These are phyloP conservation scores for Tolypocladium pustulatum DNA, from an alignment of 2,329 filamentous ascomycete species.

Conservation along the genomic window DNA sequence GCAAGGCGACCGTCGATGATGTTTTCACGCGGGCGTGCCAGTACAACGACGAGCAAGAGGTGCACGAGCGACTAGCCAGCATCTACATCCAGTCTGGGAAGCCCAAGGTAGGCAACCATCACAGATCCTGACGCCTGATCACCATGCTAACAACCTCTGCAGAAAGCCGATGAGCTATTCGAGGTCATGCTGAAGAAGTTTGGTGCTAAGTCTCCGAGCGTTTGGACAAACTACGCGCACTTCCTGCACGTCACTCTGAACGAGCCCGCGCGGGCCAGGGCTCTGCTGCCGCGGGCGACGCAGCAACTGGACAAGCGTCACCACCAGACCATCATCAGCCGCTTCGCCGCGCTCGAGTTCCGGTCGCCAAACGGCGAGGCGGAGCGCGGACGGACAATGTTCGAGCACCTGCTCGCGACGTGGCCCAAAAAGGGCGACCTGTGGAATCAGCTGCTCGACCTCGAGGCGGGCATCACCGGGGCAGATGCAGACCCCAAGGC, in stretches of 20 bases:
- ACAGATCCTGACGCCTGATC: not conserved
- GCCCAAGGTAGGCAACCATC: conserved; percentile 51
- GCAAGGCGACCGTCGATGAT: conserved; percentile 69
- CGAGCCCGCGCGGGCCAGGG: conserved; percentile 63
- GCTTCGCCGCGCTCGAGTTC: conserved; percentile 90
- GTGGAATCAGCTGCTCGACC: conserved; percentile 84
- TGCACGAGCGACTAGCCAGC: conserved; percentile 80
- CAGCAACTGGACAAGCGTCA: conserved; percentile 66
- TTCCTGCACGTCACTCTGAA: conserved; percentile 72
- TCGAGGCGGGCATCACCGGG: conserved; percentile 58
- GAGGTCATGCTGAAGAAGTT: conserved; percentile 82
- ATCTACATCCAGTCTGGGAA: conserved; percentile 93
- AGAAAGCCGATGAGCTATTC: conserved; percentile 86
- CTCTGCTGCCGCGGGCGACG: conserved; percentile 70
- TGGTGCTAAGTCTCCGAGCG: conserved; percentile 64
- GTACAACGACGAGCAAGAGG: conserved; percentile 84
- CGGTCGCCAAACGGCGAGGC: conserved; percentile 69
- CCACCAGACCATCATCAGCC: conserved; percentile 61
- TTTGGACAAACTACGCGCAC: conserved; percentile 92
- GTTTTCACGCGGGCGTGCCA: conserved; percentile 88
- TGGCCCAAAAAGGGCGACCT: conserved; percentile 86
- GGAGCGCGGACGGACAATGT: conserved; percentile 89
- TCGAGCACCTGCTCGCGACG: conserved; percentile 73
- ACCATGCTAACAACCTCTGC: conserved; percentile 18
- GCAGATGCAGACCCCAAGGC: conserved; percentile 40